Evolutionary conservation across 257 asterid species (phyloP), one percentile per base, ranked within the genome.

Genomic region (Solanum medicagineum): DNA sequence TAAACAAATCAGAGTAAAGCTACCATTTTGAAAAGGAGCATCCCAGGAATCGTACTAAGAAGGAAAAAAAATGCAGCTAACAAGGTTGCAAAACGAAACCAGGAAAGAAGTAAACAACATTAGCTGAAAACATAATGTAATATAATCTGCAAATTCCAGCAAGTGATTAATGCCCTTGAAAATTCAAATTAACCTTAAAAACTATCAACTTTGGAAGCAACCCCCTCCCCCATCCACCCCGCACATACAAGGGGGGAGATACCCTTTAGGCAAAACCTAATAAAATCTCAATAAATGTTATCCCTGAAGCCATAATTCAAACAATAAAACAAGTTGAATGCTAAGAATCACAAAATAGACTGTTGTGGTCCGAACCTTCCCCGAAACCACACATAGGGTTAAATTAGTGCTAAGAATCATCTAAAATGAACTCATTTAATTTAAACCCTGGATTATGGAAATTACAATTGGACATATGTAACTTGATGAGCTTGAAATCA

Each of bases 401-500:
- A 59, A 14, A 9, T 59, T 59, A 26, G 19, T 24, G 20, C 71
- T 63, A 63, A 70, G 51, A 36, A 69, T 69, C 24, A 36, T 26
- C 9, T 36, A 16, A 32, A 22, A 5, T 32, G 47, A 68, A 32
- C 1, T 45, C n/a, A 66, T 29, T 66, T 26, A 66, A 29, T 66
- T 56, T 66, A 29, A 29, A 68, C 36, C 14, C 1, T 8, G 11
- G 59, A 13, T 74, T 12, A 1, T 47, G 70, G 65, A 3, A 73
- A 8, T 85, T 93, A 96, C 99, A 93, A 87, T 89, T 92, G 66
- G 98, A 81, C 97, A 93, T 96, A 84, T 93, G 96, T 79, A 93
- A 87, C 89, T 96, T 96, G 94, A 94, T 90, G 88, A 96, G 98
- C 93, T 94, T 96, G 91, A 91, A 92, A 90, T 96, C 99, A 75